Conservation (phyloP, 179 eudicot species). For the Heliamphora pulchella region DNA sequence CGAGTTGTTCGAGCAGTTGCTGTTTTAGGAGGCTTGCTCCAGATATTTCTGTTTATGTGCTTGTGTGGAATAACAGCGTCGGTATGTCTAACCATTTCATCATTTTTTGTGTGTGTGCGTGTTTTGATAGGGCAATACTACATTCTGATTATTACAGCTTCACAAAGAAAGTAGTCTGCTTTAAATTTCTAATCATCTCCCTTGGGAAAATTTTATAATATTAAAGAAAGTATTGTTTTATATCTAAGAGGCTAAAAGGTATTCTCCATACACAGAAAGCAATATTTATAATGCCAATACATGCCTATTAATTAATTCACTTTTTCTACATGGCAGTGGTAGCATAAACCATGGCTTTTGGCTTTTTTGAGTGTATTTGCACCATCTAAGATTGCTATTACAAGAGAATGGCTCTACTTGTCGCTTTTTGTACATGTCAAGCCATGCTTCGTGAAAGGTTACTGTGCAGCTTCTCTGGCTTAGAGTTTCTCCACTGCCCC, state of each 20-base stretch:
- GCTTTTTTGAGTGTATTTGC: too few relatives aligned
- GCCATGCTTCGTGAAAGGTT: too few relatives aligned
- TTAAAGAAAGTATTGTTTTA: neutral
- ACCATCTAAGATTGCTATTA: too few relatives aligned
- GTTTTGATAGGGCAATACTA: neutral
- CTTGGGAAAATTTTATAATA: neutral
- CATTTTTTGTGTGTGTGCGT: neutral
- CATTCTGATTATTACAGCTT: neutral
- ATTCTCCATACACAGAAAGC: neutral
- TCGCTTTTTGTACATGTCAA: too few relatives aligned
- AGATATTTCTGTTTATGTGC: constrained; percentile 76
- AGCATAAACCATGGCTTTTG: too few relatives aligned
- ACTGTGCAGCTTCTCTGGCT: too few relatives aligned
- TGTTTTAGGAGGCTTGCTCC: constrained; percentile 70
- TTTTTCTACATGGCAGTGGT: too few relatives aligned
- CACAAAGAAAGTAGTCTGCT: neutral
- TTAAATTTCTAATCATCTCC: neutral
- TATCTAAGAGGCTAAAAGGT: neutral
- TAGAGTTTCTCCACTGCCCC: too few relatives aligned
- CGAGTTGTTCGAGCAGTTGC: constrained; percentile 88
- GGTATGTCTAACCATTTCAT: constrained; percentile 33
- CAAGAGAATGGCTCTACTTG: too few relatives aligned
- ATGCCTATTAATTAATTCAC: too few relatives aligned
- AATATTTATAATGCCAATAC: neutral
- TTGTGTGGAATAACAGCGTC: constrained; percentile 75